phyloP scores from a whole-genome alignment of 140 eudicot genomes.

The Anethum foeniculum region DNA sequence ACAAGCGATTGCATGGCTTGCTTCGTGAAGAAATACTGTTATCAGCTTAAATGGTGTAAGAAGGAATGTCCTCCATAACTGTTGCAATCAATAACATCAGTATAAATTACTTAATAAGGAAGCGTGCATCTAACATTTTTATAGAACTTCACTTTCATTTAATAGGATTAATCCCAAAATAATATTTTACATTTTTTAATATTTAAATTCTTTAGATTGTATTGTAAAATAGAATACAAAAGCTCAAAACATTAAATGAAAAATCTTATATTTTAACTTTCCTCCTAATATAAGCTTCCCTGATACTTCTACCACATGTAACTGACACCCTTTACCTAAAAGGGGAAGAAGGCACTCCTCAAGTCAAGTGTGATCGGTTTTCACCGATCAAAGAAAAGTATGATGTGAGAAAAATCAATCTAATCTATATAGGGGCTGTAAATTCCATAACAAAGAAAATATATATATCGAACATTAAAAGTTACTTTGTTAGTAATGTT shows the following conservation, averaged over 20 bases:
- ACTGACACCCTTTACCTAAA: neutral
- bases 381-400: neutral
- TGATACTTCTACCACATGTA: neutral
- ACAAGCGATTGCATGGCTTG: constrained; percentile 97
- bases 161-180: neutral
- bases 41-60: constrained; percentile 96
- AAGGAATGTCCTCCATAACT: constrained; percentile 91
- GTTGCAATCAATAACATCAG: constrained; percentile 21
- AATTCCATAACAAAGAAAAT: neutral
- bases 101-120: neutral
- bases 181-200: neutral
- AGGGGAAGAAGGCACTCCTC: neutral
- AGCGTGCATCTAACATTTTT: neutral
- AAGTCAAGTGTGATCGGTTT: neutral
- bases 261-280: neutral
- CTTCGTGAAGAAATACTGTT: constrained; percentile 97
- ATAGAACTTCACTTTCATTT: neutral
- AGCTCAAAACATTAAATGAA: neutral
- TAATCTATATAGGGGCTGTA: neutral
- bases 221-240: neutral
- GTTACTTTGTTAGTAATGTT: neutral
- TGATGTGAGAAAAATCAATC: neutral
- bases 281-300: neutral
- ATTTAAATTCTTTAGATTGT: neutral
- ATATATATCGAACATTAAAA: neutral